phyloP scores from a whole-genome alignment of 345 rosid genomes.

The Eucalyptus pauciflora region DNA sequence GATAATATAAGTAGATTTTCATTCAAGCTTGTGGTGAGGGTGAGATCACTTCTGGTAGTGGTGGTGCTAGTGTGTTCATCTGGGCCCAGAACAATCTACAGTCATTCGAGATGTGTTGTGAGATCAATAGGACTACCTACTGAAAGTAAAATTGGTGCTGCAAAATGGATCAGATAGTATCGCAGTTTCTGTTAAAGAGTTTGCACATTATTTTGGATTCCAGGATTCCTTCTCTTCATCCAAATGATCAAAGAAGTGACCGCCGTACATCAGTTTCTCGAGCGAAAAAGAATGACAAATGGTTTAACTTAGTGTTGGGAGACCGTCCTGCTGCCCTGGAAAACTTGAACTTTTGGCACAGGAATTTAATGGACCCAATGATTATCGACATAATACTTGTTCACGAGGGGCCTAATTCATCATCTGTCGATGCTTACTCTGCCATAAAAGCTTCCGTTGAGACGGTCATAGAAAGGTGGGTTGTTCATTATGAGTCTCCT shows the following conservation, averaged over 20 bases:
- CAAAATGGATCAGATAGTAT: conserved; percentile 65
- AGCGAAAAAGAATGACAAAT: conserved; percentile 65
- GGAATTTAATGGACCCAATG: conserved; percentile 65
- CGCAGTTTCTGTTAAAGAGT: conserved; percentile 67
- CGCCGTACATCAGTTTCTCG: conserved; percentile 21
- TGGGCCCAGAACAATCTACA: neutral
- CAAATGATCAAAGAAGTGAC: conserved; percentile 11
- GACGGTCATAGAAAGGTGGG: conserved; percentile 86
- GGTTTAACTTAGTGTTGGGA: conserved; percentile 85
- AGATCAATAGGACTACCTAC: conserved; percentile 28
- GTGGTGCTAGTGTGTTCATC: neutral
- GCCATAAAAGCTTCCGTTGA: conserved; percentile 17
- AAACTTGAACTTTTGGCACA: conserved; percentile 65
- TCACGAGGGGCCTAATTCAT: conserved; percentile 22
- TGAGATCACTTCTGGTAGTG: neutral
- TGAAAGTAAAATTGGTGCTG: conserved; percentile 18
- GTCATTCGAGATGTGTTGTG: neutral
- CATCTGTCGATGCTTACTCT: conserved; percentile 18
- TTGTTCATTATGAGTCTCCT: conserved; percentile 61
- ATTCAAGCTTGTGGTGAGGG: neutral
- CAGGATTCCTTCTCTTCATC: conserved; percentile 64
- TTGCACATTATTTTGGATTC: conserved; percentile 70
- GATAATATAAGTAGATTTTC: neutral
- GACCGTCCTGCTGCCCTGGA: conserved; percentile 69
- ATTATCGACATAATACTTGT: conserved; percentile 74